Evolutionary conservation across 2,329 filamentous ascomycete species (phyloP), one percentile per base, ranked within the genome.

Genomic region (Neospermospora avenae): DNA sequence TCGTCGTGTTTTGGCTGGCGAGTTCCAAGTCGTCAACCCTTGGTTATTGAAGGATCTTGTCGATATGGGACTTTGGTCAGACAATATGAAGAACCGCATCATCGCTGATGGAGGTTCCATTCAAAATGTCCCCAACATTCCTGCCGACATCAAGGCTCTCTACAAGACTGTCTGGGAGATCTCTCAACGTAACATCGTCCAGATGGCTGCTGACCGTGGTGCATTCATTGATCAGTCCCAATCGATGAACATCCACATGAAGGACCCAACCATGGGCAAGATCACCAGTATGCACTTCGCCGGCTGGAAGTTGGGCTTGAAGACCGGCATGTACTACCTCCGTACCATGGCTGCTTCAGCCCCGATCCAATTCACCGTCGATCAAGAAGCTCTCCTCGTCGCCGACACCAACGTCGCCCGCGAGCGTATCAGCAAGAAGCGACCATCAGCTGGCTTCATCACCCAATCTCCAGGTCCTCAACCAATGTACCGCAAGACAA

Each of bases 101-200:
- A 99, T 99, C 72, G 89, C 95, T 60, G 93, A 97, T 64, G 91
- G 91, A 68, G 95, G 95, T 67, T 98, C 93, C 20, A 89, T 99
- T 58, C 95, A 98, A 77, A 93, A 95, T 77, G 93, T 99, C 65
- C 90, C 93, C 73, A 98, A 96, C 78, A 97, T 99, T 65, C 93
- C 95, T 14, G 85, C 89, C 34, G 95, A 99, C 69, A 89, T 96
- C 82, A 99, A 99, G 82, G 87, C 88, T 41, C 84, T 99, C 6
- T 99, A 99, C 85, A 99, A 99, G 87, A 99, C 95, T 3, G 95
- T 99, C 22, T 99, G 95, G 95, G 95, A 99, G 76, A 97, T 99
- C 72, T 96, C 91, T 20, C 95, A 99, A 80, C 90, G 92, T 66
- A 91, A 87, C 46, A 93, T 99, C 68, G 86, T 99, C 45, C 91